Evolutionary conservation across 441 rosid genomes (phyloP), one percentile per base, ranked within the genome.

Genomic region (Brassica hybrid): DNA sequence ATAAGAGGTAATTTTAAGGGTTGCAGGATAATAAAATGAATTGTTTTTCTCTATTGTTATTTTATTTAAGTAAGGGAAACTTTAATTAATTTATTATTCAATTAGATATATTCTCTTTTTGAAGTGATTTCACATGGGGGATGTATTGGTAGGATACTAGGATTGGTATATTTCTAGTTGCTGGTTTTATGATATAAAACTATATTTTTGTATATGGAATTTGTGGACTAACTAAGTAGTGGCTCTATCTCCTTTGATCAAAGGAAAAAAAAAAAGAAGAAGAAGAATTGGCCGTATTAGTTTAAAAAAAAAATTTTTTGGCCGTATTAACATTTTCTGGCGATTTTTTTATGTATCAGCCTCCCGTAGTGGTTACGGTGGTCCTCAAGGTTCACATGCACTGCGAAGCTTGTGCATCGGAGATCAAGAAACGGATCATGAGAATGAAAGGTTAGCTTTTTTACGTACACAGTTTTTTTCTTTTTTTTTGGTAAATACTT

Each of bases 301-400:
- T 25, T 25, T 25, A 25, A 25, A 25, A 25, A 25, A 25, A 25
- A 25, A 25, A 0, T 1, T 1, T 5, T 12, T 14, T 52, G 10
- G 21, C 10, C 7, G 19, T 52, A 16, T 52, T 14, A 7, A 45
- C 8, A 43, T 36, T 54, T 50, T 66, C 6, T 18, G 34, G 69
- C 43, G 27, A 14, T 7, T 18, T 13, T 43, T 43, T 43, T 41
- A 23, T 57, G 58, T 9, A 67, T 16, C 87, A 86, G 98, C 88
- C 91, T 62, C 87, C 83, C 12, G 91, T 85, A 74, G 82, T 85
- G 71, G 78, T 91, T 43, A 84, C 76, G 7, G 95, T 93, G 84
- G 89, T 91, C n/a, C n/a, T n/a, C n/a, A n/a, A n/a, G n/a, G n/a
- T n/a, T n/a, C n/a, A n/a, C n/a, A n/a, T n/a, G n/a, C n/a, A n/a